phyloP scores from a whole-genome alignment of 1,284 basidiomycete species.

The Papiliotrema laurentii region DNA sequence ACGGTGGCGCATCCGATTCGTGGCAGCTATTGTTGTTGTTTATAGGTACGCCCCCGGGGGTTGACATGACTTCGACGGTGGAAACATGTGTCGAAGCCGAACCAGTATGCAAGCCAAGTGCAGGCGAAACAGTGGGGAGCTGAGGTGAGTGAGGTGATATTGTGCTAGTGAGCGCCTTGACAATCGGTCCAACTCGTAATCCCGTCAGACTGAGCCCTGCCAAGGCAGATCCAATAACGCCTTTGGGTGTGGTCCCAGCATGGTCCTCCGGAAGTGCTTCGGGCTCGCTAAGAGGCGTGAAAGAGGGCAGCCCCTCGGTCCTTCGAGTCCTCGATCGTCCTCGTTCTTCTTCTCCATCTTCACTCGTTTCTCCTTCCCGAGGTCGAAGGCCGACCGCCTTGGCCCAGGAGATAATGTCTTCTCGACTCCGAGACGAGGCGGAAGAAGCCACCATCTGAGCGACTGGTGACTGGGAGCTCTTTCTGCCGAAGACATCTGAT shows the following conservation, averaged over 20 bases:
- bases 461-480: constrained; percentile 20
- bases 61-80: constrained; percentile 28
- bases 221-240: constrained; percentile 24
- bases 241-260: constrained; percentile 33
- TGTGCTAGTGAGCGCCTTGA: constrained; percentile 32
- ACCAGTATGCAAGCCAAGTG: constrained; percentile 18
- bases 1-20: constrained; percentile 6
- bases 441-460: constrained; percentile 36
- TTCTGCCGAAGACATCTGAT: background rate
- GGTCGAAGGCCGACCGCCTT: constrained; percentile 28
- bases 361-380: constrained; percentile 3
- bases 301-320: background rate
- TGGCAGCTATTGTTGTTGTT: background rate
- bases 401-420: constrained; percentile 45
- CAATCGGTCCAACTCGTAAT: constrained; percentile 29
- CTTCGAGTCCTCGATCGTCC: constrained; percentile 17
- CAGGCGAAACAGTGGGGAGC: constrained; percentile 4
- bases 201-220: constrained; percentile 19
- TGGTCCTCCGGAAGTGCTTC: constrained; percentile 6
- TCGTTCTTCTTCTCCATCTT: constrained; percentile 8
- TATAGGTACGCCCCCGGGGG: constrained; percentile 1
- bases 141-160: constrained; percentile 4
- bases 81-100: constrained; percentile 33
- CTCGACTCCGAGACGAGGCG: constrained; percentile 38
- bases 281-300: constrained; percentile 1